Base-by-base conservation (phyloP, 768 basidiomycete genomes). In the Xerocomus brunneocitrinus region DNA sequence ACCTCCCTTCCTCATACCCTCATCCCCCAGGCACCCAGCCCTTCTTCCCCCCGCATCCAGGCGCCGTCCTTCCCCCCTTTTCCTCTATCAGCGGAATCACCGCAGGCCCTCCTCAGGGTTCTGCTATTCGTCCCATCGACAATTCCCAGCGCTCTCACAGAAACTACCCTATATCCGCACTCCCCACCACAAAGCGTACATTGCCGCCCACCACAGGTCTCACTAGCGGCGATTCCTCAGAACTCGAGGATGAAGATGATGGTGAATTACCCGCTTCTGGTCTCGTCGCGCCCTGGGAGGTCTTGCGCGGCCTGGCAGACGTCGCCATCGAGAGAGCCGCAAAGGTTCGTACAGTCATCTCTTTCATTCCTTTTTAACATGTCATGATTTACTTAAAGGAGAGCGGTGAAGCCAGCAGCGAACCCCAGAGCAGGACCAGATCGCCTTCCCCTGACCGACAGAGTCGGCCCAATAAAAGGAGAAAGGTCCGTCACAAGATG, bases 211-310 rank as follows among this genome's bases (percentile, higher is more conserved):
- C 82, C 13, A 89, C 89, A 2, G 83, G 81, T 60, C 79, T 83
- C 55, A 83, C 85, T 8, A 91, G 87, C 57, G 83, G 87, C 10
- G 84, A 91, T 68, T 90, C 90, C 1, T 88, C 89, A 35, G 91
- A 91, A 63, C 68, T 82, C n/a, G 91, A 92, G 47, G 89, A 90
- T 45, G 89, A 91, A 42, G 89, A 88, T 40, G 80, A 80, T 53
- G 85, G 87, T 16, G 91, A 87, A 65, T 71, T 93, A 13, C 91
- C 91, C 1, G 86, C 87, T 35, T 81, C 79, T 38, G 89, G 91
- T 45, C 79, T 93, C 44, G 83, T 91, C 50, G 91, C 90, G 8
- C 91, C 91, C 47, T 89, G 88, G 84, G 89, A 91, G 71, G 90
- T 91, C 39, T 74, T 91, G 48, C 76, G 88, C 58, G 86, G 87